Evolutionary conservation across 768 basidiomycete genomes (phyloP).

Genomic region (Pleurotus salmoneostramineus): DNA sequence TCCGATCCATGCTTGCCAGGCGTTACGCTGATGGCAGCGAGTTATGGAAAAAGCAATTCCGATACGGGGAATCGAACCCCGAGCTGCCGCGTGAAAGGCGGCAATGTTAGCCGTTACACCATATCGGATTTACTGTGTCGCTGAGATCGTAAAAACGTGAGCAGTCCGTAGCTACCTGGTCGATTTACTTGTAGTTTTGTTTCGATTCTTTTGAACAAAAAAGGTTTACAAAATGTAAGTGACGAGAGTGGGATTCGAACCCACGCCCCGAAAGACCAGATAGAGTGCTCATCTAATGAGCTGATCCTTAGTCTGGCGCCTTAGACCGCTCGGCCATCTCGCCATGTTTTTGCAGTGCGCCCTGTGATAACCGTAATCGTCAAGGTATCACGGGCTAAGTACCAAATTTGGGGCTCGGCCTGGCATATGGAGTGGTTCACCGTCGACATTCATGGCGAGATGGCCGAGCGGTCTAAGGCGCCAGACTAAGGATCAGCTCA

Average conservation of each 20-base stretch:
- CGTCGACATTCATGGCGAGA: constrained; percentile 32
- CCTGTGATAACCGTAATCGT: too few relatives aligned
- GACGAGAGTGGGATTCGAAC: constrained; percentile 56
- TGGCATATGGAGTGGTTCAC: too few relatives aligned
- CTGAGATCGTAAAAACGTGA: too few relatives aligned
- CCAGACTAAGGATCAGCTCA: constrained; percentile 61
- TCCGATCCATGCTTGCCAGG: too few relatives aligned
- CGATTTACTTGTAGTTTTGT: too few relatives aligned
- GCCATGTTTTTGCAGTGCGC: neutral
- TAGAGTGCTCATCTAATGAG: constrained; percentile 9
- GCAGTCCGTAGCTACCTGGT: too few relatives aligned
- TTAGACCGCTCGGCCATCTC: constrained; percentile 90
- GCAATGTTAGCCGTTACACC: constrained; percentile 64
- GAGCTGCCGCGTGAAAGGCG: constrained; percentile 49
- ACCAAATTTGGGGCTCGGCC: too few relatives aligned
- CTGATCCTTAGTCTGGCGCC: constrained; percentile 76
- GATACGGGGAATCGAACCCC: constrained; percentile 38
- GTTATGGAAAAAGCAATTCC: constrained; percentile 7
- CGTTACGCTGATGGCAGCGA: neutral
- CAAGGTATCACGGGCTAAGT: too few relatives aligned
- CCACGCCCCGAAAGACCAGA: constrained; percentile 41
- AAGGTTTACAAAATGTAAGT: neutral
- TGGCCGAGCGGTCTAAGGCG: constrained; percentile 91
- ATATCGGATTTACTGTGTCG: too few relatives aligned
- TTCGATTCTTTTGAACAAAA: too few relatives aligned